These are phyloP conservation scores for Cutaneotrichosporon dermatis DNA, from an alignment of 1,284 basidiomycete species.

Conservation along the genomic window DNA sequence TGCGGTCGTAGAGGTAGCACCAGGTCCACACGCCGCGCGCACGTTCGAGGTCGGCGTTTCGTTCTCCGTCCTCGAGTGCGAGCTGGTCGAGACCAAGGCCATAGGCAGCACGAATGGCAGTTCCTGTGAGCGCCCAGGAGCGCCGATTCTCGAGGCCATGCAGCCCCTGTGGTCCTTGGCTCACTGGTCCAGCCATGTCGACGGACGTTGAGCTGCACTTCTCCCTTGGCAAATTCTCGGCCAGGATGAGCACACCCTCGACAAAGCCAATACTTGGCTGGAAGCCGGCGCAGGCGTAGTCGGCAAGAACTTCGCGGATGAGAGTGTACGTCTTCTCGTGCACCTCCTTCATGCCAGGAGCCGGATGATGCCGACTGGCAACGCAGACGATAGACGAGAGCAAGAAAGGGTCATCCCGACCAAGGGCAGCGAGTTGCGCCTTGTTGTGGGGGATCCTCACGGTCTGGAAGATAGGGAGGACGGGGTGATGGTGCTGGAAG, in stretches of 20 bases:
- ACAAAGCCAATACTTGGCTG: constrained; percentile 48
- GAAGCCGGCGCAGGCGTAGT: constrained; percentile 45
- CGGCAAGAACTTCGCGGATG: constrained; percentile 39
- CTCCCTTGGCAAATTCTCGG: constrained; percentile 43
- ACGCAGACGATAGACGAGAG: constrained; percentile 46
- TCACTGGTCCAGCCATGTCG: constrained; percentile 25
- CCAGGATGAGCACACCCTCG: constrained; percentile 48
- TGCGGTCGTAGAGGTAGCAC: constrained; percentile 51
- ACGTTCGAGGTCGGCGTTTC: constrained; percentile 41
- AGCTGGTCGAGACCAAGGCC: constrained; percentile 45
- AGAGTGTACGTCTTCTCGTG: constrained; percentile 39
- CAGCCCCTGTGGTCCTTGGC: constrained; percentile 27
- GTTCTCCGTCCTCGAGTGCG: constrained; percentile 38
- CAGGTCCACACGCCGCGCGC: constrained; percentile 50
- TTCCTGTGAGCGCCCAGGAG: constrained; percentile 49
- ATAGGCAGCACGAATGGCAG: constrained; percentile 46
- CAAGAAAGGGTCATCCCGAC: constrained; percentile 45
- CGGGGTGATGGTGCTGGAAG: constrained; percentile 45
- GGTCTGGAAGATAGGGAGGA: constrained; percentile 49
- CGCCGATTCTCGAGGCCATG: constrained; percentile 47
- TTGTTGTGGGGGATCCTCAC: constrained; percentile 43
- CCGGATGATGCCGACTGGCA: constrained; percentile 42
- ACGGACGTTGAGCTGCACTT: background rate
- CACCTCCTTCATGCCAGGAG: constrained; percentile 28
- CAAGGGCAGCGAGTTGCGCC: constrained; percentile 39